Evolutionary conservation across 495 filamentous ascomycete species (phyloP).

Genomic region (Hypomontagnella submonticulosa): DNA sequence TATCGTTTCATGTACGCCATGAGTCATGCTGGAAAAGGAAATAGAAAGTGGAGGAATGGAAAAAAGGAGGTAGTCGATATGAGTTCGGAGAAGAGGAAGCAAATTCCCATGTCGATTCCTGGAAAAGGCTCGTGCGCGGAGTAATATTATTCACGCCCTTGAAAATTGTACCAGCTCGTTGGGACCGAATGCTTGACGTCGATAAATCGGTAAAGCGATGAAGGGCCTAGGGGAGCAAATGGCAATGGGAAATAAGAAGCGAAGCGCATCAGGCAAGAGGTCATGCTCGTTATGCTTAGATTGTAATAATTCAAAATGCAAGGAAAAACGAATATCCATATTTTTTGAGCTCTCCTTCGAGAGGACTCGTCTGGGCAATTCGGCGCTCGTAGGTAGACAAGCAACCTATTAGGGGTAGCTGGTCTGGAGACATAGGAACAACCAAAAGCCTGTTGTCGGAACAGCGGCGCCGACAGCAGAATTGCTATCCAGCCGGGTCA

Average conservation of each 20-base stretch:
- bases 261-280: constrained; percentile 29
- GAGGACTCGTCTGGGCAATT: constrained; percentile 15
- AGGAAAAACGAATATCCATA: constrained; percentile 35
- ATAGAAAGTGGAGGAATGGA: constrained; percentile 12
- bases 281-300: constrained; percentile 39
- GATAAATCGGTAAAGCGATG: constrained; percentile 22
- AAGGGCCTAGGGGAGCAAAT: constrained; percentile 10
- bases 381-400: constrained; percentile 15
- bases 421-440: constrained; percentile 4
- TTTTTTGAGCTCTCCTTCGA: constrained; percentile 14
- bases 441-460: constrained; percentile 8
- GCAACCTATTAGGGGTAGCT: constrained; percentile 1
- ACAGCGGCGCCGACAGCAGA: constrained; percentile 1
- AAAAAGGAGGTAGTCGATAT: constrained; percentile 8
- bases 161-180: constrained; percentile 14
- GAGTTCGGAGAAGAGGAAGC: constrained; percentile 3
- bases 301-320: constrained; percentile 40
- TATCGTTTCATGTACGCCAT: constrained; percentile 44
- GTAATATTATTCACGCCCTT: constrained; percentile 17
- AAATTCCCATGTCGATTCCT: constrained; percentile 6
- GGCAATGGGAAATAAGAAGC: constrained; percentile 16
- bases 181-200: constrained; percentile 14
- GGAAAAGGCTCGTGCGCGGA: constrained; percentile 1
- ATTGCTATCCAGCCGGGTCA: constrained; percentile 11
- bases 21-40: constrained; percentile 36